Evolutionary conservation across 1,139 yeast species (phyloP), one percentile per base, ranked within the genome.

Genomic region (Suhomyces yuchorum): DNA sequence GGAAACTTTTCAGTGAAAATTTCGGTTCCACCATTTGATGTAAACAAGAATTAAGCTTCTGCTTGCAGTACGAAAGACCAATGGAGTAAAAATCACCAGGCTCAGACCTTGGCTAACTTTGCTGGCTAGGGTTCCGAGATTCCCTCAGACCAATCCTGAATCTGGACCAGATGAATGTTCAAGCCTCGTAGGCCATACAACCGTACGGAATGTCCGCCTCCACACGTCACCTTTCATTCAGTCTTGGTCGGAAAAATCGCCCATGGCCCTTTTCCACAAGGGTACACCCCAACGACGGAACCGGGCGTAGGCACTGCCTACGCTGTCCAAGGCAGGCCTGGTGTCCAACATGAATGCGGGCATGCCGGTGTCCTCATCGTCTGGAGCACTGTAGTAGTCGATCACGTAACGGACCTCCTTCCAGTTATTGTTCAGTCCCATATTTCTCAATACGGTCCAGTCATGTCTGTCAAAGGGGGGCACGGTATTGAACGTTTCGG

Each of bases 401-500:
- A 95, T 91, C 33, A 95, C 96, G 60, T 95, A 95, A 53, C 99
- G 80, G 20, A 66, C 93, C 82, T 69, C 82, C 30, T 64, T 58
- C 80, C 80, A 75, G 4, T 73, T 76, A 36, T 68, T 52, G 66
- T 55, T 76, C 17, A 48, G 50, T 59, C 88, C 92, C 54, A 53
- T 69, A 4, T 73, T 76, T 57, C 99, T 78, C 58, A 92, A 75
- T 7, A 95, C 96, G 3, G 96, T 88, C 99, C 99, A 95, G 68
- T 95, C 99, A 61, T 95, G 99, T 66, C 99, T 83, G 67, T 95
- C 99, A 62, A 95, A 95, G 6, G 99, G 99, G 4, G 96, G 89
- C 51, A 86, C 86, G 0, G 85, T 71, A 51, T 83, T 87, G 69
- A 83, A 92, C 14, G 80, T 76, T 15, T 77, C 71, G 1, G 99